Evolutionary conservation across 2,329 filamentous ascomycete species (phyloP).

Genomic region (Calonectria pteridis): DNA sequence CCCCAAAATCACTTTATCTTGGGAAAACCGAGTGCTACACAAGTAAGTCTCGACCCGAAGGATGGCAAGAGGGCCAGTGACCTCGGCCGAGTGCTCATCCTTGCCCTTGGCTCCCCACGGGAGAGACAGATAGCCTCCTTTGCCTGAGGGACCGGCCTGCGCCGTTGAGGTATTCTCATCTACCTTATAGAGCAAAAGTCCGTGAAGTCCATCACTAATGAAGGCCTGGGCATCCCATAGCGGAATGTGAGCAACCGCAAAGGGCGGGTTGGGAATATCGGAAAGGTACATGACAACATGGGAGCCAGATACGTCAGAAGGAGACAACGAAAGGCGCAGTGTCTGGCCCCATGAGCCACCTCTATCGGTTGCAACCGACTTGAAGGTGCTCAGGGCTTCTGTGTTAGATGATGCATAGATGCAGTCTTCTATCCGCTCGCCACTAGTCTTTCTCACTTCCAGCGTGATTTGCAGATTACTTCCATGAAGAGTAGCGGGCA

Average conservation of each 20-base stretch:
- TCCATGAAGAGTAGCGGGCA: conserved; percentile 72
- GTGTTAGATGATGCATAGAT: conserved; percentile 90
- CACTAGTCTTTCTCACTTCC: conserved; percentile 84
- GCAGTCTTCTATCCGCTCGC: conserved; percentile 87
- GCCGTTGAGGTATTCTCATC: conserved; percentile 87
- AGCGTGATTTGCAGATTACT: conserved; percentile 88
- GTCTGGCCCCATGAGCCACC: conserved; percentile 91
- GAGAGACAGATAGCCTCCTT: conserved; percentile 87
- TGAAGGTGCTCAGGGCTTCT: conserved; percentile 84
- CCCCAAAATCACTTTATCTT: conserved; percentile 87
- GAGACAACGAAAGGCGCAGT: conserved; percentile 81
- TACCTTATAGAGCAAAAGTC: conserved; percentile 86
- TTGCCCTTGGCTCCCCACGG: conserved; percentile 81
- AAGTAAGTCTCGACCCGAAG: conserved; percentile 86
- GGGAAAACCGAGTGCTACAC: conserved; percentile 94
- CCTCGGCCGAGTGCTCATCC: conserved; percentile 77
- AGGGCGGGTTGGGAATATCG: conserved; percentile 87
- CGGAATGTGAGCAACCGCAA: conserved; percentile 92
- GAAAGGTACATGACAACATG: conserved; percentile 93
- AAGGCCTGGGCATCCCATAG: conserved; percentile 95
- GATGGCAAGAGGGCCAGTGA: conserved; percentile 84
- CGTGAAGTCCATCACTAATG: conserved; percentile 85
- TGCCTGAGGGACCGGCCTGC: conserved; percentile 72
- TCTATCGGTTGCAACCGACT: conserved; percentile 83
- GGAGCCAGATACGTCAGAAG: conserved; percentile 82